phyloP scores from a whole-genome alignment of 2,329 filamentous ascomycete genomes.

The Epichloe gansuensis region DNA sequence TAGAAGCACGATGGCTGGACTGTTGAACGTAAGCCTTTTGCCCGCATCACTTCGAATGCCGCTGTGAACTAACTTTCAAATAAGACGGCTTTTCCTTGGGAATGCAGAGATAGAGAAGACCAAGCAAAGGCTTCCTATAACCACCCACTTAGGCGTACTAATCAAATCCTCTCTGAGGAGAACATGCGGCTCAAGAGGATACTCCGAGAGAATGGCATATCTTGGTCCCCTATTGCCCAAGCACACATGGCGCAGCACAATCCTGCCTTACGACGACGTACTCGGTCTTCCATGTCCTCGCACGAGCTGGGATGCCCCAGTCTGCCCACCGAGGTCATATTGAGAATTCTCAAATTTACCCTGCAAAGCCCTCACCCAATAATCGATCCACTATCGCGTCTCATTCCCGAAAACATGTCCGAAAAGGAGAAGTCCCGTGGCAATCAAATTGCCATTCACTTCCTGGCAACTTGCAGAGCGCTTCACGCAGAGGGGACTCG shows the following conservation, averaged over 20 bases:
- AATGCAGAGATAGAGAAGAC: conserved; percentile 39
- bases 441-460: conserved; percentile 39
- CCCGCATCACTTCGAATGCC: not conserved
- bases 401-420: conserved; percentile 30
- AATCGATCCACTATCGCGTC: conserved; percentile 38
- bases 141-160: conserved; percentile 33
- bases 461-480: conserved; percentile 37
- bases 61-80: not conserved
- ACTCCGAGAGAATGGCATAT: conserved; percentile 37
- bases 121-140: conserved; percentile 35
- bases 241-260: conserved; percentile 20
- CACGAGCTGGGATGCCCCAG: conserved; percentile 24
- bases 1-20: not conserved
- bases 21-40: not conserved
- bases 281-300: conserved; percentile 17
- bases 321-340: conserved; percentile 39
- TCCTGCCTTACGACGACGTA: conserved; percentile 19
- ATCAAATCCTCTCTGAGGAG: conserved; percentile 33
- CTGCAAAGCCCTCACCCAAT: conserved; percentile 36
- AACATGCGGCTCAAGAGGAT: conserved; percentile 37
- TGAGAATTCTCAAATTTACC: conserved; percentile 38
- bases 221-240: conserved; percentile 31
- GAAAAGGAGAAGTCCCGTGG: conserved; percentile 28
- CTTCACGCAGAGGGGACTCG: conserved; percentile 36
- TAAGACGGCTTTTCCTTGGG: conserved; percentile 30